phyloP scores from a whole-genome alignment of 345 rosid species.

The Acer saccharum region DNA sequence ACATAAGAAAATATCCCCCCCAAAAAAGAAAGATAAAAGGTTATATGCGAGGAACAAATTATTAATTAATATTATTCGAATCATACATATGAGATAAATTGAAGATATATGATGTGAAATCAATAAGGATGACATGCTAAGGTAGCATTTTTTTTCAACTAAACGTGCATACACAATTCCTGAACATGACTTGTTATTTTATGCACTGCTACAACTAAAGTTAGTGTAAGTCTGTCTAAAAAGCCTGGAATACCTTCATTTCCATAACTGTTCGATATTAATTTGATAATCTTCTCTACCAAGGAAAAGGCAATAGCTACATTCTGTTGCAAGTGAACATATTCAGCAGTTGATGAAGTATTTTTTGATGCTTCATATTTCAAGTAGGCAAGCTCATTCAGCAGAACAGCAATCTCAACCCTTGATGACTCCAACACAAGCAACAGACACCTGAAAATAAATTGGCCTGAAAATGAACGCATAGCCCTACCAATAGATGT shows the following conservation, averaged over 20 bases:
- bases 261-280: conserved; percentile 53
- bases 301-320: conserved; percentile 69
- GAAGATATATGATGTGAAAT: background rate
- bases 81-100: background rate
- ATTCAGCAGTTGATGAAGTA: conserved; percentile 51
- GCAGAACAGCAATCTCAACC: conserved; percentile 84
- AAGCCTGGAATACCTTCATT: conserved; percentile 52
- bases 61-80: background rate
- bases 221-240: background rate
- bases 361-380: conserved; percentile 77
- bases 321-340: conserved; percentile 52
- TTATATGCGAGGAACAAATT: background rate
- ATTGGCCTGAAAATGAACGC: conserved; percentile 8
- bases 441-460: conserved; percentile 70
- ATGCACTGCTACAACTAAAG: background rate
- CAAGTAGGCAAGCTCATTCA: conserved; percentile 79
- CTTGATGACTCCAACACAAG: conserved; percentile 83
- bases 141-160: conserved; percentile 3
- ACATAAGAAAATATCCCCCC: background rate
- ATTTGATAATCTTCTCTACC: conserved; percentile 77
- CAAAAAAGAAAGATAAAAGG: background rate
- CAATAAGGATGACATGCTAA: background rate
- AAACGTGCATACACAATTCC: background rate
- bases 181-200: conserved; percentile 4
- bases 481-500: background rate